These are phyloP conservation scores for Orbilia brochopaga DNA, from an alignment of 2,329 filamentous ascomycete genomes.

Conservation along the genomic window DNA sequence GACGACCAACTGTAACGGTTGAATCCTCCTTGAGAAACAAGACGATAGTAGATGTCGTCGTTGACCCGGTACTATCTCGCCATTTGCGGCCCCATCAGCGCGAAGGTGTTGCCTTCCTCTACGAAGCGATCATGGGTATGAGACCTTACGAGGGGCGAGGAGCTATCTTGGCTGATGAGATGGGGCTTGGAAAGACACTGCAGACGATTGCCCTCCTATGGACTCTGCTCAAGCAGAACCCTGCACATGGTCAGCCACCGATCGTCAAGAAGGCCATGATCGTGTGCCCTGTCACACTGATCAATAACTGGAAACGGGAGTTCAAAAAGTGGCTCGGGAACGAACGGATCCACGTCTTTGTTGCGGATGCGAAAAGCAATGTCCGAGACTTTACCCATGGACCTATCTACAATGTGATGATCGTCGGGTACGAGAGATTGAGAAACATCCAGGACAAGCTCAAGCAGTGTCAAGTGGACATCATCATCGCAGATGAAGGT, in stretches of 20 bases:
- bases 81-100: slow-evolving; percentile 72
- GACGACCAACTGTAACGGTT: slow-evolving; percentile 61
- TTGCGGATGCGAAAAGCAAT: slow-evolving; percentile 66
- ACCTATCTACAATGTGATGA: slow-evolving; percentile 72
- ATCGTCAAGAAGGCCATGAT: slow-evolving; percentile 74
- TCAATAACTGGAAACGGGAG: slow-evolving; percentile 75
- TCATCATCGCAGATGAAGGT: slow-evolving; percentile 72
- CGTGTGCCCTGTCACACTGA: slow-evolving; percentile 74
- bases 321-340: slow-evolving; percentile 76
- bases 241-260: slow-evolving; percentile 65
- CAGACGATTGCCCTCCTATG: slow-evolving; percentile 74
- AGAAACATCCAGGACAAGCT: slow-evolving; percentile 67
- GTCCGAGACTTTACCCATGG: slow-evolving; percentile 73
- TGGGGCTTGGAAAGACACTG: slow-evolving; percentile 76
- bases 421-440: slow-evolving; percentile 73
- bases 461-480: slow-evolving; percentile 70
- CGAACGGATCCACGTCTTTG: slow-evolving; percentile 72
- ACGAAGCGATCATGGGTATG: slow-evolving; percentile 78
- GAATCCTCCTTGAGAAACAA: slow-evolving; percentile 65
- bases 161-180: slow-evolving; percentile 75
- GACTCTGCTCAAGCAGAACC: slow-evolving; percentile 75
- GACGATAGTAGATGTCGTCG: slow-evolving; percentile 73
- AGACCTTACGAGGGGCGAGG: slow-evolving; percentile 70
- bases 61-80: slow-evolving; percentile 70
- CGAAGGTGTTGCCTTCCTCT: slow-evolving; percentile 73